Evolutionary conservation across 2,329 filamentous ascomycete species (phyloP), one percentile per base, ranked within the genome.

Genomic region (Penicillium nordicum): DNA sequence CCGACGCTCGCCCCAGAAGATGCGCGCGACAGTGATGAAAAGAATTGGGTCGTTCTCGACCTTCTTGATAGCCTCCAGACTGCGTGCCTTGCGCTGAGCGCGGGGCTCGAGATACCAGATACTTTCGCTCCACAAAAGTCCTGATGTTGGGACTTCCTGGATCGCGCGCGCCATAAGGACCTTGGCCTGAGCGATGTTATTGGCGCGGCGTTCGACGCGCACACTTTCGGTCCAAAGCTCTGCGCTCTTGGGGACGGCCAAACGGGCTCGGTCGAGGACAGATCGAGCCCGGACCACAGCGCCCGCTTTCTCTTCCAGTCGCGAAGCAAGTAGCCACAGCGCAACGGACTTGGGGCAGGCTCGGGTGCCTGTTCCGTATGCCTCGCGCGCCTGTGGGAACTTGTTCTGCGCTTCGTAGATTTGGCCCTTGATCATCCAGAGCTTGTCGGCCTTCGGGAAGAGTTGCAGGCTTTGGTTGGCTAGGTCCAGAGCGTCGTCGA

Each of bases 391-490:
- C 74, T 94, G 89, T 0, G 88, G 87, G 14, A 88, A 78, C 76
- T 91, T 92, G 65, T 84, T 87, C 45, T 92, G 82, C 42, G 87
- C 83, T 69, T 97, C 89, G 79, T 99, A 99, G 60, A 97, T 94
- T 71, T 99, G 94, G 0, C 95, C 94, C 76, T 99, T 99, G 79
- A 96, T 90, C 89, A 97, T 97, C 88, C 93, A 97, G 25, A 99
- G 82, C 76, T 97, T 97, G 50, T 90, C 83, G 12, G 88, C 85
- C 43, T 86, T 84, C 0, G 94, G 93, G 78, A 96, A 99, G 10
- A 90, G 82, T 63, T 92, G 88, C 36, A 99, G 79, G 1, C 88
- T 94, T 70, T 95, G 88, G 57, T 92, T 90, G 42, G 90, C 90
- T 11, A 99, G 85, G 67, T 95, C 89, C 14, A 99, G 82, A 0